Evolutionary conservation across 1,139 yeast species (phyloP).

Genomic region (Geotrichum siamense): DNA sequence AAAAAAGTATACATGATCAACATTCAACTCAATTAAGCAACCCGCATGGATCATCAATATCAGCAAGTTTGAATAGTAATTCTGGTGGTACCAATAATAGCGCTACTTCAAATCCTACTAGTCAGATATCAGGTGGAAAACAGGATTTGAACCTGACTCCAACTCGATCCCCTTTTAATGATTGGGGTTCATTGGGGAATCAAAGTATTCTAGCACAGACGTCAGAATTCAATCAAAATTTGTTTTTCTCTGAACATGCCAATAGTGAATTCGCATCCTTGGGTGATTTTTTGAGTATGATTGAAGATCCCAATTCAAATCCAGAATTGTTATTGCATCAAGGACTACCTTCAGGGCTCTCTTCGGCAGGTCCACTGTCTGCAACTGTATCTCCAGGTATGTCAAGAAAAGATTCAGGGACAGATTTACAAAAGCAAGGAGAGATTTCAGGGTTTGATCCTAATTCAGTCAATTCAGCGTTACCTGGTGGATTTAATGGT

Average conservation of each 20-base stretch:
- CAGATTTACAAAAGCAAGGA: slow-evolving; percentile 16
- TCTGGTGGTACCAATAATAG: neutral
- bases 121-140: too few species aligned
- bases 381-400: slow-evolving; percentile 17
- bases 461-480: slow-evolving; percentile 8
- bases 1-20: neutral
- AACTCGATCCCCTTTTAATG: slow-evolving; percentile 16
- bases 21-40: slow-evolving; percentile 5
- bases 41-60: slow-evolving; percentile 5
- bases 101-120: neutral
- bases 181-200: slow-evolving; percentile 24
- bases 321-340: slow-evolving; percentile 13
- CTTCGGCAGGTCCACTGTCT: slow-evolving; percentile 12
- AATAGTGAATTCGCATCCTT: slow-evolving; percentile 88
- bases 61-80: too few species aligned
- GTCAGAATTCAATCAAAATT: slow-evolving; percentile 31
- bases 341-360: slow-evolving; percentile 8
- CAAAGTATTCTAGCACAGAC: slow-evolving; percentile 26
- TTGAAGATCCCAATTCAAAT: slow-evolving; percentile 57
- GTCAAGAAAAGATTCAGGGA: slow-evolving; percentile 16
- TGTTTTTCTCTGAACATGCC: slow-evolving; percentile 84
- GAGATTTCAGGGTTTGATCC: slow-evolving; percentile 8
- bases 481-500: neutral
- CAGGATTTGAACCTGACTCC: slow-evolving; percentile 2
- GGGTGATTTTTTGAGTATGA: slow-evolving; percentile 82